phyloP scores from a whole-genome alignment of 1,139 yeast genomes.

The Scheffersomyces titani region DNA sequence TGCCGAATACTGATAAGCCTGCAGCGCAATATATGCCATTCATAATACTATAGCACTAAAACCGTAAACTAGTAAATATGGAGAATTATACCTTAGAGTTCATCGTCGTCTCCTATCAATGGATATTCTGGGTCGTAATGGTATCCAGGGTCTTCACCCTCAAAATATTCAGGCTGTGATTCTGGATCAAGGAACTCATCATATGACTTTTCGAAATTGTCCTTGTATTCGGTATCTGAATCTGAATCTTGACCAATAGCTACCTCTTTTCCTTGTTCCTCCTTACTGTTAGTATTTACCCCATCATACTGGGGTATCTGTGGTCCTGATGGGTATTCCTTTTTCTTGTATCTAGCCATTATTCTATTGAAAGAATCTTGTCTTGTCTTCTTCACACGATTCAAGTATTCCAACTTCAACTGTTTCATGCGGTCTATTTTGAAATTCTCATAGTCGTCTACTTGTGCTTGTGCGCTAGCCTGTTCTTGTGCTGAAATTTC shows the following conservation, averaged over 20 bases:
- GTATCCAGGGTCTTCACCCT: slow-evolving; percentile 7
- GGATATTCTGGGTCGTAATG: slow-evolving; percentile 15
- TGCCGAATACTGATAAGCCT: not conserved
- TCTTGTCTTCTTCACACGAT: slow-evolving; percentile 2
- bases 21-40: not conserved
- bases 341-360: slow-evolving; percentile 24
- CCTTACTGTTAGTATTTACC: slow-evolving; percentile 8
- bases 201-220: slow-evolving; percentile 37
- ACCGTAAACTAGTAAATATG: not conserved
- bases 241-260: slow-evolving; percentile 24
- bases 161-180: slow-evolving; percentile 24
- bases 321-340: slow-evolving; percentile 36
- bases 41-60: not conserved
- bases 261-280: slow-evolving; percentile 26
- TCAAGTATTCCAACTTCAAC: slow-evolving; percentile 9
- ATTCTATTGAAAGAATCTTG: slow-evolving; percentile 1
- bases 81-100: not conserved
- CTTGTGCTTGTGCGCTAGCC: slow-evolving; percentile 21
- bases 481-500: slow-evolving; percentile 24
- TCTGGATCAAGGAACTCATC: slow-evolving; percentile 33
- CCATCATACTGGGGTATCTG: slow-evolving; percentile 44
- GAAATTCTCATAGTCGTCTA: slow-evolving; percentile 28
- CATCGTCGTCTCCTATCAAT: slow-evolving; percentile 4
- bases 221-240: slow-evolving; percentile 32
- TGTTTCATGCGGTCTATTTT: slow-evolving; percentile 18